phyloP scores from a whole-genome alignment of 139 green algal genomes.

The Chlorella sorokiniana region DNA sequence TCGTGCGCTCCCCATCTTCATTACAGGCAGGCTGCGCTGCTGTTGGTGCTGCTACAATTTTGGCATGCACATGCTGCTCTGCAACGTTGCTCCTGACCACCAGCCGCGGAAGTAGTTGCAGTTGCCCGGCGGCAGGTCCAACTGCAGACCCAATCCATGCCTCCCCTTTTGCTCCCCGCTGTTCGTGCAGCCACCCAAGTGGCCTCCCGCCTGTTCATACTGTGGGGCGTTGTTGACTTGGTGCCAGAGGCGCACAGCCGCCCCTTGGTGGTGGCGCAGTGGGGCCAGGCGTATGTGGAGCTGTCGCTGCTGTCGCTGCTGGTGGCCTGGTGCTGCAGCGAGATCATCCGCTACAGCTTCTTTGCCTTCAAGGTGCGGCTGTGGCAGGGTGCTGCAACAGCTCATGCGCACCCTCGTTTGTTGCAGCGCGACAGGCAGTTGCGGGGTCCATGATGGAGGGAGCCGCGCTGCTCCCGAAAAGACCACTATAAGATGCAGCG shows the following conservation, averaged over 20 bases:
- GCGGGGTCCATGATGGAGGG: too few species aligned
- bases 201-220: constrained; percentile 78
- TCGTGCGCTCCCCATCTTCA: constrained; percentile 84
- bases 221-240: constrained; percentile 83
- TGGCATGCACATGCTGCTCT: neutral
- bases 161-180: neutral
- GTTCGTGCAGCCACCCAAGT: constrained; percentile 80
- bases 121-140: too few species aligned
- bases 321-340: constrained; percentile 84
- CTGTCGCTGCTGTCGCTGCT: constrained; percentile 79
- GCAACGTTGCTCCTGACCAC: neutral
- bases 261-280: constrained; percentile 22
- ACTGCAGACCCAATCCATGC: neutral
- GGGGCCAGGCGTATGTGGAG: constrained; percentile 32
- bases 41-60: neutral
- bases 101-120: too few species aligned
- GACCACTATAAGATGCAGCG: too few species aligned
- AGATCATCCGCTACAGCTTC: constrained; percentile 93
- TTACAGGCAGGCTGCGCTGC: constrained; percentile 64
- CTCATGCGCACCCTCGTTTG: too few species aligned
- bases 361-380: constrained; percentile 81
- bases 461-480: too few species aligned
- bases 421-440: too few species aligned
- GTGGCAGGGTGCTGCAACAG: neutral
- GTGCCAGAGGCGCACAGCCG: constrained; percentile 50